Conservation (phyloP, 2,329 filamentous ascomycete species). For the Colletotrichum horii region DNA sequence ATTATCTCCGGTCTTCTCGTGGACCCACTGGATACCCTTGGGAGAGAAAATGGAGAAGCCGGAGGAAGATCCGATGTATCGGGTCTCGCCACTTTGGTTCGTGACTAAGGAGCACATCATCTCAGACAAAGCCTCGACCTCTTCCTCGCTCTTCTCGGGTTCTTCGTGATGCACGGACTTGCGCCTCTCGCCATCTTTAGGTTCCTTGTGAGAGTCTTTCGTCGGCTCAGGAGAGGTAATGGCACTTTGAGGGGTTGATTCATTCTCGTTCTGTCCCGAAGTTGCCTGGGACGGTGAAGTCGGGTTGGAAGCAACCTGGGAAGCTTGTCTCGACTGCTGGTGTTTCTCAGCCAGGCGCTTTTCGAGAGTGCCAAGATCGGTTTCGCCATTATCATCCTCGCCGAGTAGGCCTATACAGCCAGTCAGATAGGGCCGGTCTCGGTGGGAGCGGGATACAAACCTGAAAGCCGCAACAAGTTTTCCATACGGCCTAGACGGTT, state of each 20-base stretch:
- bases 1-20: conserved; percentile 93
- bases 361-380: conserved; percentile 87
- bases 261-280: conserved; percentile 45
- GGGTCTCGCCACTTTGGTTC: conserved; percentile 90
- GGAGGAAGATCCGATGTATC: conserved; percentile 96
- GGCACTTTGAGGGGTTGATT: conserved; percentile 58
- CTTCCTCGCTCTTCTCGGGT: conserved; percentile 60
- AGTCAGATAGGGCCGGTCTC: conserved; percentile 26
- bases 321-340: conserved; percentile 54
- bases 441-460: conserved; percentile 35
- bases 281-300: conserved; percentile 56
- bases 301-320: conserved; percentile 53
- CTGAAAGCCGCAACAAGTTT: conserved; percentile 83
- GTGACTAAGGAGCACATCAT: conserved; percentile 99
- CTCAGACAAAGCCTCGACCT: conserved; percentile 89
- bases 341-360: conserved; percentile 70
- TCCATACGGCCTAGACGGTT: conserved; percentile 97
- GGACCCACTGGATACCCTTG: conserved; percentile 98
- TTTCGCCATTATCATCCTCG: conserved; percentile 84
- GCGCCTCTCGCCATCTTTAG: conserved; percentile 37
- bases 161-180: conserved; percentile 48
- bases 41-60: conserved; percentile 99
- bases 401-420: conserved; percentile 68
- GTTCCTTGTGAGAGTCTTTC: conserved; percentile 43
- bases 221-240: conserved; percentile 57